Evolutionary conservation across 176 grass and related monocot genomes (phyloP), one percentile per base, ranked within the genome.

Genomic region (Oryza glaberrima): DNA sequence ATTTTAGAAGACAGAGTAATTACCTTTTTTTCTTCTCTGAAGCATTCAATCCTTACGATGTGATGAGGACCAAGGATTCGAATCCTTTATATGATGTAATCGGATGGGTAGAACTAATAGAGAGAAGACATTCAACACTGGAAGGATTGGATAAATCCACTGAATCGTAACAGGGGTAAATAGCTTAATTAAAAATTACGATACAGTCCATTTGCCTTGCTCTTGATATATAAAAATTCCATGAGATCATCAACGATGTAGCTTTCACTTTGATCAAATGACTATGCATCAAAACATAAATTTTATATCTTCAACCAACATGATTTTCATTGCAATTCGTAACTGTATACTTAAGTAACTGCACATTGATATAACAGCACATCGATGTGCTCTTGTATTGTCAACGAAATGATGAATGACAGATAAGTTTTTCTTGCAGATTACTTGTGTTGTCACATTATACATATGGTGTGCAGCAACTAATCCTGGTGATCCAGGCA

Each of bases 391-490:
- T 73, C 20, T 7, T 23, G 22, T 73, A 9, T 34, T 34, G 25
- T 75, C 15, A 34, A 19, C 54, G 8, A 1, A 9, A 35, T 20
- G 11, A 4, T 78, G 20, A 86, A 19, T 79, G 44, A 56, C 20
- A 72, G 23, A 11, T 10, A 69, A 41, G 9, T 20, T 83, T 23
- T 77, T 78, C 52, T 75, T 56, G 58, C 88, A 96, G 91, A 85
- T 93, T 85, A 75, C 84, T 63, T 89, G 75, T 85, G 94, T 93
- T 15, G 81, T 96, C 60, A 54, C 76, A 25, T 81, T 93, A 79
- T 96, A 96, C 69, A 48, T 83, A 60, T 96, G 94, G 94, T 96
- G 88, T 67, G 88, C 94, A 44, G 94, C 88, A 56, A 82, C 91
- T 30, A 84, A 96, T 86, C 94, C 94, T 43, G 86, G 86, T 23